Percentiles rank a stretch among this genome's conserved stretches.
Conservation (phyloP, 352 stramenopile genomes). For the Nothophytophthora sp. region DNA sequence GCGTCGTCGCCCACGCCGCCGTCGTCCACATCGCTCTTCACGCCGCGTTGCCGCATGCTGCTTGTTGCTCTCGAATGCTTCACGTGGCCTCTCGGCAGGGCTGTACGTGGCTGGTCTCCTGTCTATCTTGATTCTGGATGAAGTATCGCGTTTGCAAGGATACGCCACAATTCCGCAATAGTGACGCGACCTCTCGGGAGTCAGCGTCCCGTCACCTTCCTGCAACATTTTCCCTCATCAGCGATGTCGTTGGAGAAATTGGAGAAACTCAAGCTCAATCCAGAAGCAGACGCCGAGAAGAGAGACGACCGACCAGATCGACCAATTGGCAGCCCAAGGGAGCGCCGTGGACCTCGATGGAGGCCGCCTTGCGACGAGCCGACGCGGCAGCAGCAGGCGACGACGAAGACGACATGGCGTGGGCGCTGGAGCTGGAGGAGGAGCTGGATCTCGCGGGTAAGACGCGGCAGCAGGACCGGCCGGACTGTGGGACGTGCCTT, state of each 20-base stretch:
- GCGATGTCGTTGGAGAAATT: too few species aligned
- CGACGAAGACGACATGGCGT: slow-evolving; percentile 55
- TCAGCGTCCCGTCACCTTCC: neutral
- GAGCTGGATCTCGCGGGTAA: slow-evolving; percentile 52
- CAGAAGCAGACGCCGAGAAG: slow-evolving; percentile 10
- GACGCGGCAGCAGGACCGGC: neutral
- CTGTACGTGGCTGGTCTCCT: neutral
- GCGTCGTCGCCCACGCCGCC: slow-evolving; percentile 22
- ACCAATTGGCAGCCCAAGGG: neutral
- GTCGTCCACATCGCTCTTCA: slow-evolving; percentile 69
- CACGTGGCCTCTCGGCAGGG: too few species aligned
- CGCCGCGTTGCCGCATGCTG: slow-evolving; percentile 57
- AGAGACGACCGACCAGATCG: slow-evolving; percentile 3
- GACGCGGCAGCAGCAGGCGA: neutral
- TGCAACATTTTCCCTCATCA: neutral
- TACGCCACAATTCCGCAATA: neutral
- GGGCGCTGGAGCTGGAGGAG: slow-evolving; percentile 71
- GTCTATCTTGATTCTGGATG: neutral
- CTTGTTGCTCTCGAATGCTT: too few species aligned
- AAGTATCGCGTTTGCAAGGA: neutral
- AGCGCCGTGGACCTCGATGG: slow-evolving; percentile 1
- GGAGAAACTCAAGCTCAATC: too few species aligned
- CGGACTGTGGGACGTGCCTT: too few species aligned
- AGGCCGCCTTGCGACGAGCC: neutral
- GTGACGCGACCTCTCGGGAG: neutral